Evolutionary conservation across 108 stramenopile genomes (phyloP), one percentile per base, ranked within the genome.

Genomic region (Chaetoceros tenuissimus): DNA sequence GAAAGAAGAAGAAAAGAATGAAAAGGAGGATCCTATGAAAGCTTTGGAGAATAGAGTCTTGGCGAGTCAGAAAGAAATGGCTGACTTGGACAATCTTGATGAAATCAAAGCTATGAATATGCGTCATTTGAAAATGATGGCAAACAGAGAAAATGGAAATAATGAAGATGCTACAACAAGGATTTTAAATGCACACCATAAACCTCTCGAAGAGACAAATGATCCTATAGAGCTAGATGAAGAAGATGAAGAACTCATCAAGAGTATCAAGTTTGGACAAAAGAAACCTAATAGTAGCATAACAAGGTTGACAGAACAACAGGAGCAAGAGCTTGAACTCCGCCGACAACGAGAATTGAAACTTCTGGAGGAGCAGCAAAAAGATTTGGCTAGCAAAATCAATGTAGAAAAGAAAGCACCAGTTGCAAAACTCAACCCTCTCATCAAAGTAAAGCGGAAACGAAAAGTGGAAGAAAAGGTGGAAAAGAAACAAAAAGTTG

Each of bases 11-110:
- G 93, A 89, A 25, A 75, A 78, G 31, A 85, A 89, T 24, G 94
- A 97, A 68, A 81, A 94, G 58, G 66, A 64, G 53, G 94, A 96
- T 77, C 66, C 84, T 1, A 94, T 98, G 92, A 91, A 93, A 76
- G 90, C 86, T 13, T 70, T 98, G 64, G 97, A 98, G 59, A 94
- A 95, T 79, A 66, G 95, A 30, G 95, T 96, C 13, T 53, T 91
- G 51, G 97, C 95, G 52, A 90, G 84, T 60, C 95, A 98, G 53
- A 68, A 94, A 29, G 95, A 96, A 77, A 94, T 96, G 94, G 92
- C 87, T 13, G 94, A 96, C 63, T 57, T 95, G 60, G 97, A 96
- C 54, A 91, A 89, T 25, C 51, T 96, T 51, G 95, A 96, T 68
- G 92, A 96, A 65, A 96, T 96, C 59, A 71, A 83, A 44, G 94